Evolutionary conservation across 108 stramenopile species (phyloP).

Genomic region (Skeletonema grethae): DNA sequence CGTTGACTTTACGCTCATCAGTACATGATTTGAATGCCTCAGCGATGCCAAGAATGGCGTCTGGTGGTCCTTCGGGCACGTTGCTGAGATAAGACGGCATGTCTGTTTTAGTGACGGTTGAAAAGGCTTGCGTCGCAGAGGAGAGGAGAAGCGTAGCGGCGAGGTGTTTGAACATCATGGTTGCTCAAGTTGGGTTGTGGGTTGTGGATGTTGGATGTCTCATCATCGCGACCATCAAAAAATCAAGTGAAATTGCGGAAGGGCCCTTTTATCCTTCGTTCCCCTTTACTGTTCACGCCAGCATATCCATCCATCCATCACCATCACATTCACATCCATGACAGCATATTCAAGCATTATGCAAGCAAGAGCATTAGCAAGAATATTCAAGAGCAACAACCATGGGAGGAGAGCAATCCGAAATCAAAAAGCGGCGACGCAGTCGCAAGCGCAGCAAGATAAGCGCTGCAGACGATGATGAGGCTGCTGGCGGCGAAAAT

Average conservation of each 20-base stretch:
- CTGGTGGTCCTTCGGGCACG: slow-evolving; percentile 91
- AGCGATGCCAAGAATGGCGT: slow-evolving; percentile 96
- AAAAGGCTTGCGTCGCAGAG: slow-evolving; percentile 23
- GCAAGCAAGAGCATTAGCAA: too few species aligned
- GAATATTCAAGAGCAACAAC: neutral
- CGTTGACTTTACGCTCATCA: slow-evolving; percentile 86
- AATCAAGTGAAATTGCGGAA: too few species aligned
- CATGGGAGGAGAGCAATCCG: slow-evolving; percentile 11
- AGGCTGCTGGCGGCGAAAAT: neutral
- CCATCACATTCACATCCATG: neutral
- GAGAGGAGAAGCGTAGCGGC: neutral
- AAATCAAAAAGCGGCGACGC: slow-evolving; percentile 26
- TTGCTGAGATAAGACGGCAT: slow-evolving; percentile 37
- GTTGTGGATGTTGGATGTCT: too few species aligned
- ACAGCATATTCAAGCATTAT: too few species aligned
- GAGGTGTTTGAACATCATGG: slow-evolving; percentile 1
- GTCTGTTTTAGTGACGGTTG: slow-evolving; percentile 7
- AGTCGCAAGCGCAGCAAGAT: slow-evolving; percentile 21
- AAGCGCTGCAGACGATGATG: slow-evolving; percentile 4
- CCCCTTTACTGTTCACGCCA: neutral
- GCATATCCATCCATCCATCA: neutral
- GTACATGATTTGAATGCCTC: slow-evolving; percentile 92
- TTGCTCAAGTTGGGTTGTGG: neutral
- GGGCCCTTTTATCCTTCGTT: too few species aligned
- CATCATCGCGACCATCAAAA: too few species aligned